phyloP scores from a whole-genome alignment of 257 asterid genomes.

The Coffea eugenioides region DNA sequence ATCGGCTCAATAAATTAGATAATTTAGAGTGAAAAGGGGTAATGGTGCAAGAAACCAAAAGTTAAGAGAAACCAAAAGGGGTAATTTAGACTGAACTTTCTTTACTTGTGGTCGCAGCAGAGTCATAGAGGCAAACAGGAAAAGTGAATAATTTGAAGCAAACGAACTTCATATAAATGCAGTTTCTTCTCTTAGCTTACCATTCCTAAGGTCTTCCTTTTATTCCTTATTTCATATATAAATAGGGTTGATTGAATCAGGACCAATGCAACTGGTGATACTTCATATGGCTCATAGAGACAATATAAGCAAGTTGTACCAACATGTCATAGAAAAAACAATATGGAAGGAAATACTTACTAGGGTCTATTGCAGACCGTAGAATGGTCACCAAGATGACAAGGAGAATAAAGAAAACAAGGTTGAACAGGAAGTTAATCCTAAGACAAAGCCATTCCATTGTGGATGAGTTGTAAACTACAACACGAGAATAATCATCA shows the following conservation, averaged over 20 bases:
- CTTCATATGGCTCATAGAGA: neutral
- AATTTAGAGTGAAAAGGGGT: neutral
- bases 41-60: neutral
- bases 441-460: slow-evolving; percentile 92
- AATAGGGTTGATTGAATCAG: neutral
- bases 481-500: slow-evolving; percentile 70
- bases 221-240: too few relatives aligned
- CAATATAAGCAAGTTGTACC: neutral
- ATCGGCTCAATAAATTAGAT: neutral
- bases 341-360: slow-evolving; percentile 40
- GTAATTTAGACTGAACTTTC: neutral
- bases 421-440: slow-evolving; percentile 80
- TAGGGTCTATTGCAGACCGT: slow-evolving; percentile 66
- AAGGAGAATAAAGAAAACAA: slow-evolving; percentile 72
- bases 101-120: neutral
- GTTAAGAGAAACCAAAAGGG: neutral
- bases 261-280: neutral
- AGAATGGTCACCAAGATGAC: slow-evolving; percentile 72
- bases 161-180: neutral
- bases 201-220: neutral
- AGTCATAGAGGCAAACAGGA: neutral
- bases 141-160: neutral
- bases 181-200: neutral
- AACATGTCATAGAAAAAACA: neutral
- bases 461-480: slow-evolving; percentile 65